Conservation (phyloP, 2,329 filamentous ascomycete species). For the Neopestalotiopsis sp. region DNA sequence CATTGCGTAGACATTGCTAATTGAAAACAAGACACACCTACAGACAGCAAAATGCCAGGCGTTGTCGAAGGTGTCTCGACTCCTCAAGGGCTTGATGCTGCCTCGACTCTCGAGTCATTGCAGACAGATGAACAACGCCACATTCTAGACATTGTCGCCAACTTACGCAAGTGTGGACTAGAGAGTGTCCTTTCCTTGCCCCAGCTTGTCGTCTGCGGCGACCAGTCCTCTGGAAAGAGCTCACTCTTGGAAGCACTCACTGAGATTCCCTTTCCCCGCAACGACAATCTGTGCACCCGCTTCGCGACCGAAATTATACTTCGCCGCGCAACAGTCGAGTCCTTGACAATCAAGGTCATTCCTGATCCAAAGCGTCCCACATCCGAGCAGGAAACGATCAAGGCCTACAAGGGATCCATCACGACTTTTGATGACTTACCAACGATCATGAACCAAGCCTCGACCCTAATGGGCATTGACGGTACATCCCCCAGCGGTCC, state of each 20-base stretch:
- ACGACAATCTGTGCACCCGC: slow-evolving; percentile 58
- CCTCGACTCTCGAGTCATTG: neutral
- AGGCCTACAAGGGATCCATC: neutral
- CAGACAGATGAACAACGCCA: neutral
- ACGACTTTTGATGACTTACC: neutral
- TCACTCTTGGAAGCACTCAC: slow-evolving; percentile 64
- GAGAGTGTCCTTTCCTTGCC: slow-evolving; percentile 37
- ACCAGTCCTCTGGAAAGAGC: slow-evolving; percentile 62
- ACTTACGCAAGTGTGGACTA: neutral
- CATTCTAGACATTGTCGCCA: neutral
- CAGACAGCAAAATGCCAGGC: too few relatives aligned
- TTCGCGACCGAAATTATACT: slow-evolving; percentile 62
- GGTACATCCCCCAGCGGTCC: neutral
- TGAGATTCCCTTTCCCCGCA: slow-evolving; percentile 56
- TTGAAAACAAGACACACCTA: too few relatives aligned
- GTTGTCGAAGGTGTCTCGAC: too few relatives aligned
- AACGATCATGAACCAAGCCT: neutral
- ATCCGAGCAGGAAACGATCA: neutral
- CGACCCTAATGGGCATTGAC: neutral
- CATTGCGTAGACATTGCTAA: too few relatives aligned
- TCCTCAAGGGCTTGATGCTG: neutral
- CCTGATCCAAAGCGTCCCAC: neutral
- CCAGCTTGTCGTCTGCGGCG: slow-evolving; percentile 58
- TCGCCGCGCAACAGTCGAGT: slow-evolving; percentile 33
- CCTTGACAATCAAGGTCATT: neutral